Evolutionary conservation across 768 basidiomycete genomes (phyloP), one percentile per base, ranked within the genome.

Genomic region (Collybia nuda): DNA sequence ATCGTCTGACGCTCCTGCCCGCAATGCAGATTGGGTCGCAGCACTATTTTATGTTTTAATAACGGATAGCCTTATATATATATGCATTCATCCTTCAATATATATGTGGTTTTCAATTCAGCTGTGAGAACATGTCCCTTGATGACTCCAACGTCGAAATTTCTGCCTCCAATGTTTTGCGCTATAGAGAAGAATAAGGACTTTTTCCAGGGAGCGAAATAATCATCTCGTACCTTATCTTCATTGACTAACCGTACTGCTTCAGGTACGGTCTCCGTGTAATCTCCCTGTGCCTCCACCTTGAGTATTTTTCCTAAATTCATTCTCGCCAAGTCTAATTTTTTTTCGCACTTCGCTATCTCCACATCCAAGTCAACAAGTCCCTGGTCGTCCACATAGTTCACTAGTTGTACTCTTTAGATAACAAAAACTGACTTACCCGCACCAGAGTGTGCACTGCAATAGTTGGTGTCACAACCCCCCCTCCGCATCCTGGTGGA

Each of bases 331-430:
- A 93, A 71, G 35, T 86, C 81, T 2, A 90, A 78, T 69, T 95
- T 97, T 81, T 97, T 98, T 62, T 92, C 84, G 53, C 87, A 85
- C 68, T 95, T 98, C 36, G 80, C 74, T 40, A 97, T 88, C 69
- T 98, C 96, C 2, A 80, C 82, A 40, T 92, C 86, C 5, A 96
- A 71, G 68, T 98, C 88, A 15, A 99, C 86, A 37, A 95, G 83
- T 21, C 95, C 93, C 93, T 97, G 57, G 14, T 21, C 26, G 41
- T 44, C 9, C 40, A 15, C 23, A 40, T 35, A 48, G n/a, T n/a
- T 28, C 29, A 41, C 39, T 29, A 47, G 21, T 11, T 38, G n/a
- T 24, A 39, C 12, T 19, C 23, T 21, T 17, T 1, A 26, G 12
- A 0, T 14, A 21, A 9, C 1, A 17, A 23, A 50, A 38, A 17